These are phyloP conservation scores for Saprolegnia diclina DNA, from an alignment of 352 stramenopile genomes.

Conservation along the genomic window DNA sequence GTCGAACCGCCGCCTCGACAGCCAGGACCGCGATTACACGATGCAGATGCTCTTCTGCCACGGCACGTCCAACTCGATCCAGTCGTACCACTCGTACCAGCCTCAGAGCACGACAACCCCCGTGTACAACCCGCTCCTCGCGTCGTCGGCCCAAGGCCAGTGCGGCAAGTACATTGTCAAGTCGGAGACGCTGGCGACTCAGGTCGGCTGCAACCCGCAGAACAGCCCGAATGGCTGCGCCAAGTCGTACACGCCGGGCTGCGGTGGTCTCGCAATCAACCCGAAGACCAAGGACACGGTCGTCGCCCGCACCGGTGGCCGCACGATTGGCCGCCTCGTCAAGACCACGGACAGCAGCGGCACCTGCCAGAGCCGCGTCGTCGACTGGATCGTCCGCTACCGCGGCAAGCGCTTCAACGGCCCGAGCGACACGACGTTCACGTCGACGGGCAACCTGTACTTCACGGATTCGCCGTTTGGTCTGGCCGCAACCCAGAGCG, in stretches of 20 bases:
- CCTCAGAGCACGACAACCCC: not conserved
- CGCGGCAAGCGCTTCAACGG: conserved; percentile 76
- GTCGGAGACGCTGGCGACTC: conserved; percentile 57
- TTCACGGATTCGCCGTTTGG: conserved; percentile 77
- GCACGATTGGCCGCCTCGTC: conserved; percentile 55
- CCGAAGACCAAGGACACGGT: conserved; percentile 55
- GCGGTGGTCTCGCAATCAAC: conserved; percentile 67
- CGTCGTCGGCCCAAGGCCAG: conserved; percentile 18
- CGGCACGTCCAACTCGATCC: conserved; percentile 20
- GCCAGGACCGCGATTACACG: conserved; percentile 12
- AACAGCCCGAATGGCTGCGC: conserved; percentile 60
- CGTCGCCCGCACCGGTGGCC: conserved; percentile 66
- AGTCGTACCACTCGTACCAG: conserved; percentile 15
- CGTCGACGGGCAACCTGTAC: conserved; percentile 57
- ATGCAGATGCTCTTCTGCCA: conserved; percentile 18
- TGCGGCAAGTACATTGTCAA: conserved; percentile 33
- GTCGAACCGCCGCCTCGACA: conserved; percentile 4
- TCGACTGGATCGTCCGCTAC: conserved; percentile 68
- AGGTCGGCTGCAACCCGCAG: conserved; percentile 57
- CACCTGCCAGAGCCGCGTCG: conserved; percentile 59
- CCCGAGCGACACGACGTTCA: conserved; percentile 60
- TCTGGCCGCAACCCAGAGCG: conserved; percentile 54
- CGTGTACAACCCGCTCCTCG: conserved; percentile 7
- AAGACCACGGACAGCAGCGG: conserved; percentile 48
- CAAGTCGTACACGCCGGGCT: conserved; percentile 71